phyloP scores from a whole-genome alignment of 1,139 yeast genomes.

The Petasospora fabianii region DNA sequence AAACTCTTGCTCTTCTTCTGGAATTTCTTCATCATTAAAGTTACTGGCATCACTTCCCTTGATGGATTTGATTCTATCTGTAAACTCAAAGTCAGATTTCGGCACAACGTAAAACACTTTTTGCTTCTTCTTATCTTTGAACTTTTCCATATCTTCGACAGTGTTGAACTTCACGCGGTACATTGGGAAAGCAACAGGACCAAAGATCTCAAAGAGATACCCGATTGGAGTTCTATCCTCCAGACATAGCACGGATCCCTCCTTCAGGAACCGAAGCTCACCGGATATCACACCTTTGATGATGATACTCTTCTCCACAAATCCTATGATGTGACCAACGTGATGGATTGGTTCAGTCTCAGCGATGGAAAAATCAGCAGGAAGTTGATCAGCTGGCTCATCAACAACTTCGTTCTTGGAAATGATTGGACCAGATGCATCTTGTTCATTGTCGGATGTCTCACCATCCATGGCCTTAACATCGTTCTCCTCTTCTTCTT shows the following conservation, averaged over 20 bases:
- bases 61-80: slow-evolving; percentile 61
- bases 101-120: slow-evolving; percentile 76
- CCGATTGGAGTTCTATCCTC: slow-evolving; percentile 76
- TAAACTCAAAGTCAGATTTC: slow-evolving; percentile 72
- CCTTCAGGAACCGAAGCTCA: slow-evolving; percentile 78
- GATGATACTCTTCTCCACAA: slow-evolving; percentile 71
- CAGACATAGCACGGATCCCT: slow-evolving; percentile 76
- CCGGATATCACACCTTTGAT: slow-evolving; percentile 78
- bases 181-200: slow-evolving; percentile 79
- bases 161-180: slow-evolving; percentile 70
- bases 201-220: slow-evolving; percentile 83
- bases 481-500: slow-evolving; percentile 17
- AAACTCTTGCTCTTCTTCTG: slow-evolving; percentile 89
- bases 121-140: slow-evolving; percentile 48
- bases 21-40: slow-evolving; percentile 89
- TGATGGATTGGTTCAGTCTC: slow-evolving; percentile 62
- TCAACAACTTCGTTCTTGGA: slow-evolving; percentile 76
- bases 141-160: slow-evolving; percentile 43
- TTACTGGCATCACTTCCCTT: slow-evolving; percentile 96
- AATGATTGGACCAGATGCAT: slow-evolving; percentile 56
- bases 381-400: slow-evolving; percentile 65
- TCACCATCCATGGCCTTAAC: slow-evolving; percentile 18
- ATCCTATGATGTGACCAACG: slow-evolving; percentile 66
- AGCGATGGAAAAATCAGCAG: slow-evolving; percentile 60
- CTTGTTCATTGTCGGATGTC: slow-evolving; percentile 28